Base-by-base conservation (phyloP, 2,329 filamentous ascomycete genomes). In the Cercospora brassicicola region DNA sequence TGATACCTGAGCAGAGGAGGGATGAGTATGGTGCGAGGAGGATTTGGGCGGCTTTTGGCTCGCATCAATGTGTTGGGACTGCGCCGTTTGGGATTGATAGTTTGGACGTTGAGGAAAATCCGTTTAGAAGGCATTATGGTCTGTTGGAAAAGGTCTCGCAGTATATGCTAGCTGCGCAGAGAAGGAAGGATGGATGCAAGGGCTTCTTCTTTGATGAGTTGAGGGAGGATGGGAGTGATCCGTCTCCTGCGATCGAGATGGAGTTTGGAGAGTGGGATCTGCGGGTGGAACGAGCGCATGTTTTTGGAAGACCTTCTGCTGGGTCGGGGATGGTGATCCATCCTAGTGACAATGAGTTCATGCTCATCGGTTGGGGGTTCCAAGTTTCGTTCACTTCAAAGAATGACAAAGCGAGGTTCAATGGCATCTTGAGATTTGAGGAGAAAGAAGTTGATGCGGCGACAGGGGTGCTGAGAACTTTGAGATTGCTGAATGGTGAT, bases 311-410 rank as follows among this genome's bases (percentile, higher is more conserved):
- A 56, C 78, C 80, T 0, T 78, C 78, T 0, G 75, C 81, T 1
- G 82, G 80, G 5, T 77, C 76, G 3, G 82, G 82, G 1, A 82
- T 84, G 73, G 74, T n/a, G n/a, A n/a, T n/a, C n/a, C n/a, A n/a
- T n/a, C n/a, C n/a, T n/a, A n/a, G n/a, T n/a, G n/a, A n/a, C n/a
- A n/a, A n/a, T n/a, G n/a, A n/a, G n/a, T n/a, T n/a, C n/a, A n/a
- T n/a, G n/a, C n/a, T 83, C 20, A 77, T 83, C 61, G 82, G 83
- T 2, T 81, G 77, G 78, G 82, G 82, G 0, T 85, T 84, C 71
- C 79, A 83, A 59, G 77, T 81, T 6, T 71, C 65, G 1, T 78
- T 77, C 48, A 70, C 70, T 5, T 78, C 76, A 26, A 70, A 75
- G n/a, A 77, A 75, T 13, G 69, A 76, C 0, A 76, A 73, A 18